Base-by-base conservation (phyloP, 495 filamentous ascomycete genomes). In the Aspergillus diversus region DNA sequence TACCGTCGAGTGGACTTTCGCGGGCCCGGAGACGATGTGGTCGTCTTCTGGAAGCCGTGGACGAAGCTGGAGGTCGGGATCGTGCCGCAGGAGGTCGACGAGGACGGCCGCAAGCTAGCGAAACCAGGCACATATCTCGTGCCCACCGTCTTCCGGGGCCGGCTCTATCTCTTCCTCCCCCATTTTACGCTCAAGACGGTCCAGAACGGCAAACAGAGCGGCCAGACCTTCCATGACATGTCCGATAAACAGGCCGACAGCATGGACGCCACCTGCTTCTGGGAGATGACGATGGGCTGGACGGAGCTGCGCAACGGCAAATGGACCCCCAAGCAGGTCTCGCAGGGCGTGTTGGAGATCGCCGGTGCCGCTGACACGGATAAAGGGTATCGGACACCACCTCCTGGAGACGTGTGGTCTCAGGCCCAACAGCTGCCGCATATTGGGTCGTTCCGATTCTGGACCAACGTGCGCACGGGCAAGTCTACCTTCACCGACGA, bases 121-220 rank as follows among this genome's bases (percentile, higher is more conserved):
- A 9, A 17, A 7, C 13, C 55, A 5, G 55, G 55, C 35, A n/a
- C 55, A 5, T 57, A 57, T 32, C 37, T 57, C 12, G 21, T 57
- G 13, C 55, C 55, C n/a, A 33, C 55, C 13, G n/a, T 46, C 13
- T 57, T 17, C 15, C 12, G 27, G 8, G 37, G 27, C 5, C 55
- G 37, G 4, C 34, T 57, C 34, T 57, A 43, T 31, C 55, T 57
- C 39, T 57, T 57, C 37, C 27, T 57, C 5, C 55, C 55, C 17
- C 55, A 57, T 15, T 31, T 57, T 4, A 47, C 34, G 11, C 27
- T 52, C 16, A 52, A 52, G 49, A 52, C 17, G 5, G 49, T 52
- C 8, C 16, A 52, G 16, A 52, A 52, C 31, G 15, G 1, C 31
- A 33, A 31, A 1, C 8, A 52, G 17, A 16, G 43, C 16, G 15